A percentile compares a stretch with the other conserved stretches of the same genome.
These are phyloP conservation scores for Colletotrichum lentis DNA, from an alignment of 2,329 filamentous ascomycete species.

Conservation along the genomic window DNA sequence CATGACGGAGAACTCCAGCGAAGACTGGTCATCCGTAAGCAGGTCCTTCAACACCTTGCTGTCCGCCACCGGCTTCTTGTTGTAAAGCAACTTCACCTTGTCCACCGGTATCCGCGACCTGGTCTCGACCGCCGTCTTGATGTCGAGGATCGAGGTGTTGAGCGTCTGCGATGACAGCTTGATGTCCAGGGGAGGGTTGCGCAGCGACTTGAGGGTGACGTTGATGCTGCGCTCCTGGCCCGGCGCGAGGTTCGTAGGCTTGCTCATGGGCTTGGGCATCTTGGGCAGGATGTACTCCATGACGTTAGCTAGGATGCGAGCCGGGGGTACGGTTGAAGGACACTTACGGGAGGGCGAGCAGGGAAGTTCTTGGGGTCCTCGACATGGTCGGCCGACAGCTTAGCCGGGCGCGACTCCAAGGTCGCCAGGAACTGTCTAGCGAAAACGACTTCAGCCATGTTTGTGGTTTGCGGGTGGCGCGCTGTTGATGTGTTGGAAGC, in stretches of 20 bases:
- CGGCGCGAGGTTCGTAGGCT: constrained; percentile 58
- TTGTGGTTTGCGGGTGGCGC: constrained; percentile 38
- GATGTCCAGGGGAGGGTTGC: constrained; percentile 76
- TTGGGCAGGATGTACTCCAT: constrained; percentile 75
- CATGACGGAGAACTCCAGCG: constrained; percentile 85
- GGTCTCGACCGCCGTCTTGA: constrained; percentile 75
- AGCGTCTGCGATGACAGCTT: constrained; percentile 69
- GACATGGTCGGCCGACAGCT: constrained; percentile 88
- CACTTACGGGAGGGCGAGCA: constrained; percentile 75
- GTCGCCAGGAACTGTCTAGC: constrained; percentile 82
- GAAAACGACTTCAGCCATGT: constrained; percentile 85
- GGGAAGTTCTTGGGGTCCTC: constrained; percentile 84
- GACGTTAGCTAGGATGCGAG: constrained; percentile 6
- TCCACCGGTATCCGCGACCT: constrained; percentile 71
- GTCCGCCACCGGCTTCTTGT: constrained; percentile 85
- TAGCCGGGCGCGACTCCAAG: constrained; percentile 80
- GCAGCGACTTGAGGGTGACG: constrained; percentile 77
- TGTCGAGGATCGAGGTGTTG: constrained; percentile 78
- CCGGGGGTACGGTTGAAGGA: constrained; percentile 25
- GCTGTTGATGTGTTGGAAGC: not conserved
- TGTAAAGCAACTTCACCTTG: constrained; percentile 85
- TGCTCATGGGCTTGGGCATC: constrained; percentile 66
- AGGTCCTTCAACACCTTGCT: constrained; percentile 80
- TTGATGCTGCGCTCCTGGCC: constrained; percentile 62
- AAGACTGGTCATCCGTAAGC: constrained; percentile 62